Evolutionary conservation across 1,284 basidiomycete genomes (phyloP).

Genomic region (Marasmius oreades): DNA sequence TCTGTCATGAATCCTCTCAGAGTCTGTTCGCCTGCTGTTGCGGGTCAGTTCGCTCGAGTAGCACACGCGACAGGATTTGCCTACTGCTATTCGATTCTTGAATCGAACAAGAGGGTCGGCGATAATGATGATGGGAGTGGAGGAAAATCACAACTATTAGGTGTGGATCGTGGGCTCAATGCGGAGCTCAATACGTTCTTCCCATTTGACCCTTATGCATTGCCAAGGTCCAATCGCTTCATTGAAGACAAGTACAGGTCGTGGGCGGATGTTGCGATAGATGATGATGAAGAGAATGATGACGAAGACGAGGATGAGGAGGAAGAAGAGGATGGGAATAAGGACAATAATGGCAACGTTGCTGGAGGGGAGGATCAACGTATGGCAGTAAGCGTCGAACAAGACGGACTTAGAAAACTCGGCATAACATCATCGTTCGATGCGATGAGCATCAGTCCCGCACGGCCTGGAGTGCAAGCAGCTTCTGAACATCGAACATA

Average conservation of each 20-base stretch:
- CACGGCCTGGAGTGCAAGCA: slow-evolving; percentile 13
- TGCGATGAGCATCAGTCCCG: slow-evolving; percentile 78
- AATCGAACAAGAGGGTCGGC: slow-evolving; percentile 63
- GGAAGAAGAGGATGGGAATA: slow-evolving; percentile 28
- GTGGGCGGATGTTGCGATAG: slow-evolving; percentile 74
- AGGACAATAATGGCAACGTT: slow-evolving; percentile 18
- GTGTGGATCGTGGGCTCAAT: slow-evolving; percentile 39
- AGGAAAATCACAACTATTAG: background rate
- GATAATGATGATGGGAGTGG: background rate
- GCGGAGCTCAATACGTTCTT: slow-evolving; percentile 92
- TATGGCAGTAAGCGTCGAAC: slow-evolving; percentile 29
- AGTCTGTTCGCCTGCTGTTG: slow-evolving; percentile 89
- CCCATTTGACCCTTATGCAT: slow-evolving; percentile 96
- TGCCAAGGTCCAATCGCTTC: slow-evolving; percentile 70
- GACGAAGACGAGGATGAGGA: slow-evolving; percentile 49
- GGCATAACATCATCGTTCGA: slow-evolving; percentile 51
- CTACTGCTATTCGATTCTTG: slow-evolving; percentile 94
- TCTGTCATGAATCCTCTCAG: slow-evolving; percentile 27
- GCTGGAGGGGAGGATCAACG: slow-evolving; percentile 11
- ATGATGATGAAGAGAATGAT: slow-evolving; percentile 65
- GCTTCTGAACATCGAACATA: background rate
- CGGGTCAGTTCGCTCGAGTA: slow-evolving; percentile 91
- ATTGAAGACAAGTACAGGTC: slow-evolving; percentile 74
- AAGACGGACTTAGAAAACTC: slow-evolving; percentile 27
- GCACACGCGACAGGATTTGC: slow-evolving; percentile 90